Evolutionary conservation across 441 rosid species (phyloP), one percentile per base, ranked within the genome.

Genomic region (Arabidopsis hybrid): DNA sequence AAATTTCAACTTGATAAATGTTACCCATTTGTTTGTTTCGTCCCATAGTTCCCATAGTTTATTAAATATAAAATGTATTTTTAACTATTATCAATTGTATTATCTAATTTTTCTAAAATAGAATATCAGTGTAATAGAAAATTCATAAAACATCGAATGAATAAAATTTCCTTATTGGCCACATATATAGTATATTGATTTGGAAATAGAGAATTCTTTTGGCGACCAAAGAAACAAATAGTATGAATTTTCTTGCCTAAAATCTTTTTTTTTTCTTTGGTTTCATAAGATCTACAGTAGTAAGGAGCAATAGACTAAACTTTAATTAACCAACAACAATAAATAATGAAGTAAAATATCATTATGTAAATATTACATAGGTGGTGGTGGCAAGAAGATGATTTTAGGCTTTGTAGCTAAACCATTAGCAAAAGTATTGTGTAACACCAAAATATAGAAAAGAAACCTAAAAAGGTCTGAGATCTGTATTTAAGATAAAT

Each of bases 321-420:
- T 47, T 21, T 21, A 21, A 21, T 47, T 47, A 7, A 47, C 52
- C 31, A 52, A 4, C 13, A 21, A 52, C 1, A 52, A 42, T 67
- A 29, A 46, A 17, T 16, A 55, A 31, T 21, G 8, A 9, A 21
- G 29, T 45, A 12, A n/a, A 49, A 49, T 16, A 49, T 49, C 26
- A 16, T 17, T 16, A 14, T 46, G 53, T 17, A 49, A 46, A 17
- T 49, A 36, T 26, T 43, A 50, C 32, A 29, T 13, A 29, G 26
- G 26, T 21, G 36, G 43, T 39, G 60, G 57, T 73, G 55, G 63
- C 65, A 73, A 39, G 65, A 56, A 12, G 51, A 73, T 65, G 71
- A 43, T 55, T 12, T 60, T 71, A 60, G 60, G 65, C 60, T 71
- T 60, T 71, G 69, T 72, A 60, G 49, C 58, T 67, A 67, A 67